Base-by-base conservation (phyloP, 1,284 basidiomycete genomes). In the Pyrrhoderma lamaoense region DNA sequence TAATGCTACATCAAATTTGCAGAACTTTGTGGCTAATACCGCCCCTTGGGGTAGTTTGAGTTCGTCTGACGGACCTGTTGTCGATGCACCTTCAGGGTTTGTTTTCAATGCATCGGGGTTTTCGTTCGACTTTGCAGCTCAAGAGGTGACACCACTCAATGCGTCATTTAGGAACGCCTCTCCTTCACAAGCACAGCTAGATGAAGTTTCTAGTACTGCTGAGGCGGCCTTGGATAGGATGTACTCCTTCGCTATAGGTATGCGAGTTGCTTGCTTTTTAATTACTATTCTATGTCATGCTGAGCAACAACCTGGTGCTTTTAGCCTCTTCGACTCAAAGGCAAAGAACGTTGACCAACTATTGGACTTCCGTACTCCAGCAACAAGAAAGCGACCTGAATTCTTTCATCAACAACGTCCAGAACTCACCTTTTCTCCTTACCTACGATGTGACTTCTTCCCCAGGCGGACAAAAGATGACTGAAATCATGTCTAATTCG, bases 231-330 rank as follows among this genome's bases (percentile, higher is more conserved):
- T 84, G 53, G 74, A 83, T 58, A 69, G 74, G 43, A 77, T 83
- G 71, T 82, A 80, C 59, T 72, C 70, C 25, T 77, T 69, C 64
- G 78, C 80, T 23, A 62, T 67, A 51, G 80, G 82, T 82, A 60
- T n/a, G n/a, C n/a, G n/a, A n/a, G n/a, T n/a, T n/a, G n/a, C n/a
- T n/a, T n/a, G n/a, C n/a, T n/a, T n/a, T n/a, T n/a, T n/a, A n/a
- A n/a, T n/a, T n/a, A n/a, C n/a, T n/a, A n/a, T n/a, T n/a, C n/a
- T n/a, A n/a, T n/a, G n/a, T n/a, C n/a, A n/a, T 31, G 11, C 27
- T 31, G 27, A 31, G 11, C 27, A 5, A 11, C 27, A 19, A 39
- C 16, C 11, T 14, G 14, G 13, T 31, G 7, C 11, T 40, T 39
- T 45, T 11, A 49, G 82, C 80, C 1, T 77, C 79, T 9, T 76